These are phyloP conservation scores for Aurantiochytrium sp. DNA, from an alignment of 108 stramenopile genomes.

Conservation along the genomic window DNA sequence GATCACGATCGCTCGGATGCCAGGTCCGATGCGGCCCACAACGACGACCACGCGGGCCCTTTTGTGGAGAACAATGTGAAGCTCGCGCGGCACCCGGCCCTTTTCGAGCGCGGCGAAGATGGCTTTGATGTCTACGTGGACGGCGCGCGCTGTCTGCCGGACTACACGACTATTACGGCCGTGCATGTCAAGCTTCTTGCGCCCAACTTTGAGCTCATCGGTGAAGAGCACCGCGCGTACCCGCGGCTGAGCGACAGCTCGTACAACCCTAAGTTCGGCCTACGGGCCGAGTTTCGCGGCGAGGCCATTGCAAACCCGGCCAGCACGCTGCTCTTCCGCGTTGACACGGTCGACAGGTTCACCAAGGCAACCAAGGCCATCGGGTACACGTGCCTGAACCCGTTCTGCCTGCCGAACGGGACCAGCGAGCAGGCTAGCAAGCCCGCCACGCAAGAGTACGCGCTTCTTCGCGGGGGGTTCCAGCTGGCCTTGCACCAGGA, in stretches of 20 bases:
- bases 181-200: slow-evolving; percentile 8
- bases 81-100: not conserved
- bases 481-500: slow-evolving; percentile 14
- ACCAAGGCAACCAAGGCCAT: not conserved
- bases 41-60: not conserved
- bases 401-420: not conserved
- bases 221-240: not conserved
- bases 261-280: not conserved
- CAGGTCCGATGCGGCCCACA: not conserved
- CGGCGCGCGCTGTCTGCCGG: slow-evolving; percentile 31
- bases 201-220: not conserved
- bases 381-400: not conserved
- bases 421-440: not conserved
- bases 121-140: slow-evolving; percentile 39
- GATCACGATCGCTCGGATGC: not conserved
- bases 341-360: not conserved
- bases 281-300: slow-evolving; percentile 17
- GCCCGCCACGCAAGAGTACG: not conserved
- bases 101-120: slow-evolving; percentile 15
- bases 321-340: not conserved
- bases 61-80: not conserved
- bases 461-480: not conserved
- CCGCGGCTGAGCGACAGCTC: not conserved
- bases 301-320: not conserved
- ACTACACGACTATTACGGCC: slow-evolving; percentile 23